Conservation (phyloP, 2,329 filamentous ascomycete genomes). For the Cercospora sojina region DNA sequence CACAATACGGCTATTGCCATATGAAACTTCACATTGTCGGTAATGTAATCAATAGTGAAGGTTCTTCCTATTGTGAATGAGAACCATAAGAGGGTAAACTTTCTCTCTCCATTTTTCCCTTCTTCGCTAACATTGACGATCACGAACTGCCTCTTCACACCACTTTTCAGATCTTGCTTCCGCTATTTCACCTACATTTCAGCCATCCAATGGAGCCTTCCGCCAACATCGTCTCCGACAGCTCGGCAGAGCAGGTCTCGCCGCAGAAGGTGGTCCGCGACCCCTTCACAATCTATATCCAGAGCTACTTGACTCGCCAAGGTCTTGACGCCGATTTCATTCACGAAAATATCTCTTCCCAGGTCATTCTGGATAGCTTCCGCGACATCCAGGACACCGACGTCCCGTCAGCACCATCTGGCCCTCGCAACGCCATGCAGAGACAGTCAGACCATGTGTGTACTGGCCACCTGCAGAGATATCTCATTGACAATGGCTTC, state of each 20-base stretch:
- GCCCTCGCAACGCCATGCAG: not conserved
- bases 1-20: not conserved
- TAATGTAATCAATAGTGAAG: not conserved
- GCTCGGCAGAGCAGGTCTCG: slow-evolving; percentile 5
- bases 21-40: slow-evolving; percentile 1
- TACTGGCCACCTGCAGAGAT: slow-evolving; percentile 3
- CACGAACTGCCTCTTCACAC: not conserved
- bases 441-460: not conserved
- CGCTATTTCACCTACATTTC: not conserved
- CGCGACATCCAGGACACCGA: not conserved
- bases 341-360: not conserved
- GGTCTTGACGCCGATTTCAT: slow-evolving; percentile 7
- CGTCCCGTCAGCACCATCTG: not conserved
- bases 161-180: not conserved
- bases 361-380: not conserved
- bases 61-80: not conserved
- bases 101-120: not conserved
- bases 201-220: not conserved
- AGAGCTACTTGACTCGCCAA: not conserved
- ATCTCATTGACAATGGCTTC: slow-evolving; percentile 8
- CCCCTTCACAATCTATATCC: slow-evolving; percentile 4
- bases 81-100: not conserved
- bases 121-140: not conserved
- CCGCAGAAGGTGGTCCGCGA: not conserved
- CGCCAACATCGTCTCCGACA: not conserved